Base-by-base conservation (phyloP, 306 rosid genomes). In the Sicyos edulis region DNA sequence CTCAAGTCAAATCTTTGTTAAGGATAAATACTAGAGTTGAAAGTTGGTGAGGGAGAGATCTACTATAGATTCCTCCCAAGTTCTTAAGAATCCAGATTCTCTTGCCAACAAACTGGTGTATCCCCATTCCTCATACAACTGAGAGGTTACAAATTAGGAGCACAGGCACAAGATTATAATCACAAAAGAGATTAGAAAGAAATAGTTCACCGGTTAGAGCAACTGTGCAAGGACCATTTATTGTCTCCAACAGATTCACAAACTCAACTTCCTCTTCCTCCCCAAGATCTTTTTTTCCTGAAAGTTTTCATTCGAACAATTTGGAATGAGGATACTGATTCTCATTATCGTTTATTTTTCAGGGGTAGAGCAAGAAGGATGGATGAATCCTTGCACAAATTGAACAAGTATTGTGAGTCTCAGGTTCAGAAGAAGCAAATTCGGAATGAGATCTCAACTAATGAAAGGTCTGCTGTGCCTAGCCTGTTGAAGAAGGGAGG, bases 371-470 rank as follows among this genome's bases (percentile, higher is more conserved):
- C 75, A 67, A 86, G 82, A 77, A 83, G 51, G 85, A 78, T 89
- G 81, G 98, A 81, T 75, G 96, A 90, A 50, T 88, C 87, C 53
- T 59, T 81, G 75, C 72, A 82, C 74, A 88, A 86, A 77, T 60
- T 89, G 82, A 86, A 81, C 88, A 82, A 83, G 84, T 86, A 81
- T 73, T 79, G 82, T 75, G 91, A 89, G 65, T 86, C 87, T 72
- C 79, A 88, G 77, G 86, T 69, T 80, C 71, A 84, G 70, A 85
- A 78, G 84, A 88, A 88, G 79, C 92, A 84, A 72, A 81, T 78
- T 71, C 80, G 81, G 78, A 84, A 80, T 16, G 92, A 90, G 81
- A 83, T 80, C 72, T 74, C 80, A 47, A 77, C 85, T 70, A 89
- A 78, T 83, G 96, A 90, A 68, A 86, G 82, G 80, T 71, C 81